Conservation (phyloP, 2,329 filamentous ascomycete species). For the Didymella pomorum region DNA sequence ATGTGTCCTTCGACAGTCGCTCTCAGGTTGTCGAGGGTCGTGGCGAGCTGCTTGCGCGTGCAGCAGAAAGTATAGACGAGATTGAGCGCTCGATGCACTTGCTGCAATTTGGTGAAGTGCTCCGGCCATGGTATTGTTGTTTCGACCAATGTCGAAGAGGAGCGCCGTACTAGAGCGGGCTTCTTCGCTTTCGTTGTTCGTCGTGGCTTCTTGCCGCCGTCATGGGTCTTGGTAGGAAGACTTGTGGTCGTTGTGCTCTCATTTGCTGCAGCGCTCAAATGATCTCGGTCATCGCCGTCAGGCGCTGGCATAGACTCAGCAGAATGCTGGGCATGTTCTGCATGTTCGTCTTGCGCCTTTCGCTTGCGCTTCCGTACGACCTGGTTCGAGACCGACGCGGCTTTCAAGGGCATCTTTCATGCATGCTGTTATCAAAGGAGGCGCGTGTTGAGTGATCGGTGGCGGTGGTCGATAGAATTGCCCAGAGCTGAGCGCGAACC, state of each 20-base stretch:
- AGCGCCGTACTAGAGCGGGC: constrained; percentile 52
- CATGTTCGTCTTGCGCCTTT: constrained; percentile 37
- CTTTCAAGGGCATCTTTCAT: constrained; percentile 45
- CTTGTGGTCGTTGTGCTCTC: constrained; percentile 50
- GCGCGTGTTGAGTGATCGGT: constrained; percentile 2
- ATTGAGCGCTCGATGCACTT: constrained; percentile 85
- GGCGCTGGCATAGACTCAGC: constrained; percentile 16
- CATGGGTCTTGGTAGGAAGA: constrained; percentile 64
- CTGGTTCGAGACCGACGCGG: constrained; percentile 55
- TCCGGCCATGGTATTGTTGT: constrained; percentile 74
- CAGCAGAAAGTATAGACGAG: constrained; percentile 95
- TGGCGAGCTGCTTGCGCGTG: constrained; percentile 89
- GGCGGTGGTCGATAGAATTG: constrained; percentile 5
- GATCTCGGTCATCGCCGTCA: constrained; percentile 10
- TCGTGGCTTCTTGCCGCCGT: constrained; percentile 63
- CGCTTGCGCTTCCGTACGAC: constrained; percentile 57
- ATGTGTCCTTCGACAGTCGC: constrained; percentile 85
- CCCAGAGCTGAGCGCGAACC: constrained; percentile 9
- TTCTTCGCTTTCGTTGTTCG: constrained; percentile 53
- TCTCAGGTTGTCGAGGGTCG: constrained; percentile 89
- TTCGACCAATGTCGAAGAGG: constrained; percentile 61
- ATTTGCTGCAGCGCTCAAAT: constrained; percentile 16
- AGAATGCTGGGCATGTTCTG: constrained; percentile 22
- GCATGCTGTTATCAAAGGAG: not conserved
- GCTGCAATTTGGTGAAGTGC: constrained; percentile 74